Conservation (phyloP, 768 basidiomycete species). For the Melanogaster broomeanus region DNA sequence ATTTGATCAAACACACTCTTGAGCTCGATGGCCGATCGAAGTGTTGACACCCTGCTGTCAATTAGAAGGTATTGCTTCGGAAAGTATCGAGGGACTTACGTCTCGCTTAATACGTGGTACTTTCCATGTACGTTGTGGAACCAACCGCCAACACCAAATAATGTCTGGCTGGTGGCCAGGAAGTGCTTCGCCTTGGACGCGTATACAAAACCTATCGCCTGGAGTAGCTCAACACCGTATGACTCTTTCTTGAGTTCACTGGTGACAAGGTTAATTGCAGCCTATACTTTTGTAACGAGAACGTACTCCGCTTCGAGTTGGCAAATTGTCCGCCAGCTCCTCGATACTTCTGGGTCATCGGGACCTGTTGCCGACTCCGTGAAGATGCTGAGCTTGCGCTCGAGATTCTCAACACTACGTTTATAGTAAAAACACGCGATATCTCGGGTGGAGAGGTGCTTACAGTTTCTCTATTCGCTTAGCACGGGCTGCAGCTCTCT, state of each 20-base stretch:
- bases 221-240: conserved; percentile 83
- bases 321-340: conserved; percentile 78
- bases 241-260: conserved; percentile 85
- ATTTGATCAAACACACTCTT: conserved; percentile 92
- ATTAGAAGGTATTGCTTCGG: conserved; percentile 1
- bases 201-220: conserved; percentile 88
- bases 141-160: conserved; percentile 89
- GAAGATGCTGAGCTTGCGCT: conserved; percentile 83
- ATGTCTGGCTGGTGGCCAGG: conserved; percentile 67
- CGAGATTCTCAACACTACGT: conserved; percentile 62
- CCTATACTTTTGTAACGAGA: background rate
- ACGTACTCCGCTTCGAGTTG: conserved; percentile 80
- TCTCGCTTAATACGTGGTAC: conserved; percentile 92
- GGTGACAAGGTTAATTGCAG: conserved; percentile 5
- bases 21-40: conserved; percentile 85
- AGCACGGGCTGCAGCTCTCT: conserved; percentile 82
- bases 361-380: conserved; percentile 79
- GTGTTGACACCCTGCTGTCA: conserved; percentile 67
- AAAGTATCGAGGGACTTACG: conserved; percentile 49
- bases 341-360: conserved; percentile 65
- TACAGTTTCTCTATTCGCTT: conserved; percentile 72
- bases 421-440: conserved; percentile 3
- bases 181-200: conserved; percentile 80
- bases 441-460: background rate
- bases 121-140: conserved; percentile 90